Base-by-base conservation (phyloP, 1,284 basidiomycete species). In the Melampsora americana region DNA sequence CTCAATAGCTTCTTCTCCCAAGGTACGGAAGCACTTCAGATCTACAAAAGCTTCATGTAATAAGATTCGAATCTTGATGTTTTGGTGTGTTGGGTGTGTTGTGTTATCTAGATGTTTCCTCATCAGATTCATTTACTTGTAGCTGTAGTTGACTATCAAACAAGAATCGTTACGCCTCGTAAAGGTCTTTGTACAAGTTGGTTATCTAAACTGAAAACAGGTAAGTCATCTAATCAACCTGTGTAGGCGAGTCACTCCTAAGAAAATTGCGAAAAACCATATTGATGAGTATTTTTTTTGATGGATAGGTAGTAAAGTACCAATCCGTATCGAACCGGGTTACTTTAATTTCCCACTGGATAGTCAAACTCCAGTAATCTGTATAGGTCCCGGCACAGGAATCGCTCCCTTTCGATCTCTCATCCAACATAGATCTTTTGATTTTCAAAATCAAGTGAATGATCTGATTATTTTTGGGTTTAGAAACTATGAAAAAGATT, bases 301-400 rank as follows among this genome's bases (percentile, higher is more conserved):
- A n/a, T n/a, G n/a, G n/a, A n/a, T n/a, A 75, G 84, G 82, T 0
- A 78, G 80, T 5, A 79, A 80, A 12, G 56, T 96, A 2, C 86
- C 86, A 3, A 85, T 95, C 23, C 86, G 88, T 0, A 84, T 95
- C 35, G 86, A 88, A 73, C 86, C 86, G 48, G 92, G 93, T 0
- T 86, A 92, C 7, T 85, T 96, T 71, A 85, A 83, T 42, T 85
- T 90, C 1, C 93, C 90, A 0, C 79, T 79, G 0, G 84, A 87
- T 77, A 78, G 80, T 0, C 79, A 81, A 4, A 89, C 85, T 1
- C 92, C 93, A 0, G 85, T 94, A 9, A 88, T 98, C 65, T 90
- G 92, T 78, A 85, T 98, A 44, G 94, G 95, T 0, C 95, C 95
- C 2, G 95, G 95, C 0, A 99, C 95, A 0, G 95, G 95, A 9